Evolutionary conservation across 768 basidiomycete species (phyloP).

Genomic region (Pleurotus citrinopileatus): DNA sequence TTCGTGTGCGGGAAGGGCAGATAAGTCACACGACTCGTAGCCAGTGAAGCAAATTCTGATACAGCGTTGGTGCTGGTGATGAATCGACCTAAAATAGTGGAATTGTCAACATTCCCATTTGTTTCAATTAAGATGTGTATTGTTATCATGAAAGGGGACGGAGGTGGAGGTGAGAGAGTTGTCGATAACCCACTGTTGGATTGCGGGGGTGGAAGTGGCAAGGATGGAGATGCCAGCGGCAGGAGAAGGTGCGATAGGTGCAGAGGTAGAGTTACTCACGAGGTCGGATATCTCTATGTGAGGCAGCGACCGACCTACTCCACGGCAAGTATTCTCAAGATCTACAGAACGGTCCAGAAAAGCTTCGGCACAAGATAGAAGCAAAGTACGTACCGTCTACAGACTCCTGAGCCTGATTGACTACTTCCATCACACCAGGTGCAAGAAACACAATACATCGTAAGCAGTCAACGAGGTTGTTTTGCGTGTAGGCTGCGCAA

Average conservation of each 20-base stretch:
- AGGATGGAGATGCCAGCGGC: background rate
- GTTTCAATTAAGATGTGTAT: background rate
- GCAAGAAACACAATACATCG: constrained; percentile 2
- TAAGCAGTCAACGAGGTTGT: constrained; percentile 1
- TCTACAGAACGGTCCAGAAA: background rate
- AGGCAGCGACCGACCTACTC: background rate
- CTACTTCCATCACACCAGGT: background rate
- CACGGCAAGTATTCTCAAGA: constrained; percentile 4
- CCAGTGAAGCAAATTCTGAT: background rate
- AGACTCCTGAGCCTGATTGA: constrained; percentile 1
- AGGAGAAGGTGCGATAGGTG: background rate
- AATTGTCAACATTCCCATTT: background rate
- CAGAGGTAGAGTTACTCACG: background rate
- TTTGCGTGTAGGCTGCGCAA: background rate
- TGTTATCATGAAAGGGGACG: background rate
- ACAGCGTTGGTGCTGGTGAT: background rate
- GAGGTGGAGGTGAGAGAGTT: background rate
- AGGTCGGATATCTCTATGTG: background rate
- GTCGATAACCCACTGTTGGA: background rate
- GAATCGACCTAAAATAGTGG: background rate
- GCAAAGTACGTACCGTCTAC: background rate
- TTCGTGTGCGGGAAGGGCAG: too few species aligned
- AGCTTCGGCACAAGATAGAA: background rate
- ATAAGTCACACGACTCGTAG: background rate
- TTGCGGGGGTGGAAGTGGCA: background rate